phyloP scores from a whole-genome alignment of 306 rosid species.

The Corylus americana region DNA sequence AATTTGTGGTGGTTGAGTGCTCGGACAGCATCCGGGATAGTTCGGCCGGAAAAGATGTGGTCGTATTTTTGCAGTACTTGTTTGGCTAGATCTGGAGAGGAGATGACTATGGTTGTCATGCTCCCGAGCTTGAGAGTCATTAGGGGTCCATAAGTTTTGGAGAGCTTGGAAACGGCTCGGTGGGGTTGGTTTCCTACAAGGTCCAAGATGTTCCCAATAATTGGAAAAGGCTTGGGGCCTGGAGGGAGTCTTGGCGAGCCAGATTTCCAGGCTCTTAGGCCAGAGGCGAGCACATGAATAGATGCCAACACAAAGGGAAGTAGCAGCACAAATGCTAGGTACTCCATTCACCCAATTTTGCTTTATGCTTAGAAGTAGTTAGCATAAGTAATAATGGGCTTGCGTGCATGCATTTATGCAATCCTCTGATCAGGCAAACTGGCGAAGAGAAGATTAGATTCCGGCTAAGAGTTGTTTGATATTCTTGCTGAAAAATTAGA shows the following conservation, averaged over 20 bases:
- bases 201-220: conserved; percentile 51
- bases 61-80: conserved; percentile 12
- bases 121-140: conserved; percentile 28
- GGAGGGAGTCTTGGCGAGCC: conserved; percentile 34
- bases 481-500: too few species aligned
- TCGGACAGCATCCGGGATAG: background rate
- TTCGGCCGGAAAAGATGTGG: background rate
- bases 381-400: too few species aligned
- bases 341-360: too few species aligned
- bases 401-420: too few species aligned
- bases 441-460: too few species aligned
- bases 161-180: conserved; percentile 25
- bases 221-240: conserved; percentile 49
- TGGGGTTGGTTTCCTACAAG: conserved; percentile 41
- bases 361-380: too few species aligned
- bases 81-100: conserved; percentile 26
- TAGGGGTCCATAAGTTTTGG: conserved; percentile 28
- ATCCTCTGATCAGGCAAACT: too few species aligned
- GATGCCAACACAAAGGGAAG: too few species aligned
- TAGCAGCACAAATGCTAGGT: too few species aligned
- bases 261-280: background rate
- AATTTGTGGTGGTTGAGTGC: background rate
- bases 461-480: too few species aligned
- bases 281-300: background rate
- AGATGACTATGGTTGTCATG: conserved; percentile 29